phyloP scores from a whole-genome alignment of 2,329 filamentous ascomycete genomes.

The Shiraia bambusicola region DNA sequence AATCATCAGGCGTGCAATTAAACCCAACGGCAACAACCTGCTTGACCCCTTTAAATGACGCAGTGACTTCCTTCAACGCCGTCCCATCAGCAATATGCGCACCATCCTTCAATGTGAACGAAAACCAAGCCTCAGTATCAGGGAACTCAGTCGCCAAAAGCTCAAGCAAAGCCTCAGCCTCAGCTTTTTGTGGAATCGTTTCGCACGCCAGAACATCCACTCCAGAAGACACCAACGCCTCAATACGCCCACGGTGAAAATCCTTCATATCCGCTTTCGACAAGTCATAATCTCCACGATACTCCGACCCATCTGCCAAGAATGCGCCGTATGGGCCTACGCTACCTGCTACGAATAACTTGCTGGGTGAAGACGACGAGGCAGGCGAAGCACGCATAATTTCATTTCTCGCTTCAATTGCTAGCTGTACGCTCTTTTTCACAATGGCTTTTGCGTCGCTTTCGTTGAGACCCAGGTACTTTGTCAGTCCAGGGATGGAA shows the following conservation, averaged over 20 bases:
- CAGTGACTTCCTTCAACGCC: conserved; percentile 34
- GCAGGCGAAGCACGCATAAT: no score
- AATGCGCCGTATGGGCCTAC: conserved; percentile 53
- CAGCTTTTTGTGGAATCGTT: conserved; percentile 47
- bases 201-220: conserved; percentile 50
- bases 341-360: conserved; percentile 46
- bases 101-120: conserved; percentile 44
- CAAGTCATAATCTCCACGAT: conserved; percentile 46
- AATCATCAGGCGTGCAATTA: conserved; percentile 47
- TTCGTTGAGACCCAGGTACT: conserved; percentile 41
- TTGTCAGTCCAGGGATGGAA: conserved; percentile 43
- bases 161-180: conserved; percentile 44
- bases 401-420: conserved; percentile 42
- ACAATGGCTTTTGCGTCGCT: conserved; percentile 42
- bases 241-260: conserved; percentile 49
- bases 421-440: conserved; percentile 45
- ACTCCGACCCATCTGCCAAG: conserved; percentile 51
- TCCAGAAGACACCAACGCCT: conserved; percentile 45
- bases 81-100: conserved; percentile 48
- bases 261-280: conserved; percentile 35
- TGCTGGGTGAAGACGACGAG: neutral
- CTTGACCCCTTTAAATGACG: conserved; percentile 26
- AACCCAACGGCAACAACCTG: conserved; percentile 49
- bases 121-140: conserved; percentile 43
- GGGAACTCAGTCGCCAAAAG: conserved; percentile 45